Evolutionary conservation across 2,329 filamentous ascomycete species (phyloP).

Genomic region (Cyclaneusma minus): DNA sequence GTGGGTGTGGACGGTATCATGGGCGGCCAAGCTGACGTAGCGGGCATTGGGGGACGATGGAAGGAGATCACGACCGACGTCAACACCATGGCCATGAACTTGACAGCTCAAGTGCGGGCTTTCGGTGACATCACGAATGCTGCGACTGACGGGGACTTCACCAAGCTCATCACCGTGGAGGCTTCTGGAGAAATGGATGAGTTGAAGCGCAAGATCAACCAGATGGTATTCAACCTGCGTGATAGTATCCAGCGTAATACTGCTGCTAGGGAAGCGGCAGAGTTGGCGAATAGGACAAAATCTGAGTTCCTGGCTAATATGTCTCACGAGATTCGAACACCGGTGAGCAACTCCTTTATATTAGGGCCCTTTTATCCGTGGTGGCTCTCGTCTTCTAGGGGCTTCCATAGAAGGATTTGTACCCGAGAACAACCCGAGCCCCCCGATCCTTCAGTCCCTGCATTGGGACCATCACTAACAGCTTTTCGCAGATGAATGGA

Average conservation of each 20-base stretch:
- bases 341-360: constrained; percentile 36
- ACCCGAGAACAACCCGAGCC: too few relatives aligned
- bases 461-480: too few relatives aligned
- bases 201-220: constrained; percentile 96
- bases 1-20: constrained; percentile 97
- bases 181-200: constrained; percentile 99
- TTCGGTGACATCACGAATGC: constrained; percentile 98
- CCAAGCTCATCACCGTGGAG: constrained; percentile 89
- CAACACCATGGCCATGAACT: constrained; percentile 36
- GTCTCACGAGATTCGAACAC: constrained; percentile 96
- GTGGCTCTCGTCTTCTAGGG: too few relatives aligned
- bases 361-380: too few relatives aligned
- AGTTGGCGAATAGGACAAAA: constrained; percentile 94
- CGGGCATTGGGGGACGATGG: constrained; percentile 86
- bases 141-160: constrained; percentile 93
- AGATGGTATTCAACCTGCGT: constrained; percentile 92
- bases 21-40: constrained; percentile 91
- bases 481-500: constrained; percentile 66
- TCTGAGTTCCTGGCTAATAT: constrained; percentile 98
- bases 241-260: constrained; percentile 97
- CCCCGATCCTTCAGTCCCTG: background rate
- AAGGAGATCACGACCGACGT: constrained; percentile 73
- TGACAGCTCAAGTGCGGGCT: constrained; percentile 92
- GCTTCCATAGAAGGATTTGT: too few relatives aligned
- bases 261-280: constrained; percentile 85